A percentile compares a stretch with the other conserved stretches of the same genome.
phyloP scores from a whole-genome alignment of 2,329 filamentous ascomycete species.

The Herpotrichia juniperi region DNA sequence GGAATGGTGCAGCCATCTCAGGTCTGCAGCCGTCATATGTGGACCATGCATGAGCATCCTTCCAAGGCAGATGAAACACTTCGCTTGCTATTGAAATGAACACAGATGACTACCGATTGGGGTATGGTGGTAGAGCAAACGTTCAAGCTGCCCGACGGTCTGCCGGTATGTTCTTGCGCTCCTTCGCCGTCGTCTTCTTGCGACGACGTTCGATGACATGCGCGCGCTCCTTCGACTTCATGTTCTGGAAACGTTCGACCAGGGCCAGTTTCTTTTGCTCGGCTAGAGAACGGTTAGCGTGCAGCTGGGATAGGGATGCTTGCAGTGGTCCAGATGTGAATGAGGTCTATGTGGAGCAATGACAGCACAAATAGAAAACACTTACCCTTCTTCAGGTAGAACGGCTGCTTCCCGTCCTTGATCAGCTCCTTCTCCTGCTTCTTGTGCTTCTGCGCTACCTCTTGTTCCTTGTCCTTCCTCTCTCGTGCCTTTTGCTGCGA shows the following conservation, averaged over 20 bases:
- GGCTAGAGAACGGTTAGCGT: slow-evolving; percentile 45
- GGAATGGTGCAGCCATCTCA: not conserved
- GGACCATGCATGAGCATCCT: not conserved
- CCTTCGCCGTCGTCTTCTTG: slow-evolving; percentile 87
- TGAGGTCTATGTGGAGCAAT: not conserved
- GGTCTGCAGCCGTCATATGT: not conserved
- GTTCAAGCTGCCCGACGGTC: slow-evolving; percentile 39
- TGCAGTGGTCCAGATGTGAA: not conserved
- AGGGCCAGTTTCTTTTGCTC: slow-evolving; percentile 89
- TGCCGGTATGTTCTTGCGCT: slow-evolving; percentile 69
- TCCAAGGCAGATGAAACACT: slow-evolving; percentile 2
- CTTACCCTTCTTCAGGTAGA: slow-evolving; percentile 81
- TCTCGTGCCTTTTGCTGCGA: slow-evolving; percentile 74
- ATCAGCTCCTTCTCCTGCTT: slow-evolving; percentile 84
- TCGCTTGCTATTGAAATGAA: not conserved
- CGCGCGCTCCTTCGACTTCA: slow-evolving; percentile 86
- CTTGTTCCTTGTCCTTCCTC: slow-evolving; percentile 71
- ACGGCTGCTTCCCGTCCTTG: slow-evolving; percentile 87
- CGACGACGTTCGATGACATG: slow-evolving; percentile 83
- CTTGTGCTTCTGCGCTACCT: slow-evolving; percentile 76
- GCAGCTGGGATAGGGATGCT: not conserved
- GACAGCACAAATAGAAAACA: slow-evolving; percentile 3
- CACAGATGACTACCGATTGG: not conserved
- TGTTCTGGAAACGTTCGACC: slow-evolving; percentile 76
- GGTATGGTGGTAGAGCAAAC: not conserved